Evolutionary conservation across 345 rosid genomes (phyloP), one percentile per base, ranked within the genome.

Genomic region (Trapa bicornis): DNA sequence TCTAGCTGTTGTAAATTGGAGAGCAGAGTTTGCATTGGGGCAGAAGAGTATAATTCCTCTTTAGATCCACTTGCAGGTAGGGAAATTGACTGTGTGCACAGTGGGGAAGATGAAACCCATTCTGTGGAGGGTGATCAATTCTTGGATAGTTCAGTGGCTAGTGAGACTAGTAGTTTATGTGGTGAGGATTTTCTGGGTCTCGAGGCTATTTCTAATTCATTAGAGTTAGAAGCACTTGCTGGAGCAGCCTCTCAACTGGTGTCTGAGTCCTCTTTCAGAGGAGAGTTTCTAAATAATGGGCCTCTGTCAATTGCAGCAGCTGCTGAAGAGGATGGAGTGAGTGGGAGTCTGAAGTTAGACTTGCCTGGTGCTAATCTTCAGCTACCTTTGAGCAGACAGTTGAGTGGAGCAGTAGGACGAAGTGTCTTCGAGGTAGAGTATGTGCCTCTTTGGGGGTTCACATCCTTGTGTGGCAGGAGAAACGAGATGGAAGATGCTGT

Each of bases 401-500:
- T 52, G 15, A 69, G 76, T 38, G 68, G 78, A 61, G 64, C 71
- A 22, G 72, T 70, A 65, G 76, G 83, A 6, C 86, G 88, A 65
- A 90, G 96, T 75, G 97, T 91, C 14, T 90, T 88, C 79, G 96
- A 91, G 74, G 76, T 90, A 70, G 95, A 89, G 33, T 94, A 80
- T 75, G 80, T 87, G 48, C 99, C 99, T 3, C 94, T 94, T 47
- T 89, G 95, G 94, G 99, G 99, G 14, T 79, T 80, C 39, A 83
- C 87, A 39, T 91, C 97, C 32, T 43, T 91, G 29, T 83, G 95
- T 58, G 99, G 97, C 70, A 87, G 91, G 75, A 79, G 99, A 75
- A 91, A 96, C 50, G 97, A 93, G 80, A 93, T 93, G 99, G 99
- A 93, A 84, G 99, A 93, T 76, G 87, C 98, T 33, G 39, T 87